phyloP scores from a whole-genome alignment of 2,329 filamentous ascomycete genomes.

The Aspergillus novoparasiticus region DNA sequence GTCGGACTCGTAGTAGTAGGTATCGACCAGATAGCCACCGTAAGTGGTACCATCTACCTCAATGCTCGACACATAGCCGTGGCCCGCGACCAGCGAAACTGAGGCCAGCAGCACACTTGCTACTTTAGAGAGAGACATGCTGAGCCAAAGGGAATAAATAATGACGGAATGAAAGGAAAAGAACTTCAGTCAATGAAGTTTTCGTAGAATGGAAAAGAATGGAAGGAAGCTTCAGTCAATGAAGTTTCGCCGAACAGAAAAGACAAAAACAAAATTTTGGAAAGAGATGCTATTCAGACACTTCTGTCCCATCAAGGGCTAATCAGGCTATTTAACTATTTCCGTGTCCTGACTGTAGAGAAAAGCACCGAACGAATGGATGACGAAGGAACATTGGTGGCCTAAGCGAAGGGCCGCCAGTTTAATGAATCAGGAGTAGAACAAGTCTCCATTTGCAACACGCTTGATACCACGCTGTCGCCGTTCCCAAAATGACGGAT shows the following conservation, averaged over 20 bases:
- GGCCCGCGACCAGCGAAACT: constrained; percentile 5
- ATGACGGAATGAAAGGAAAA: background rate
- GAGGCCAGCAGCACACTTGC: background rate
- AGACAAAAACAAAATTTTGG: background rate
- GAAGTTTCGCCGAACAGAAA: background rate
- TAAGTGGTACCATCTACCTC: constrained; percentile 25
- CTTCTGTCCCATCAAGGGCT: background rate
- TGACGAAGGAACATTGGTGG: background rate
- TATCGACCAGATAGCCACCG: constrained; percentile 30
- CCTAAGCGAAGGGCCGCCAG: background rate
- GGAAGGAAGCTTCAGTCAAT: background rate
- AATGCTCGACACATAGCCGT: constrained; percentile 22
- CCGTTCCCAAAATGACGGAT: background rate
- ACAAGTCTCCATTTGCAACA: background rate
- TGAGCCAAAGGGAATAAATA: background rate
- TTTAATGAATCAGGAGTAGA: background rate
- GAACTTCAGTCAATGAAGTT: background rate
- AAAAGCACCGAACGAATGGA: no score
- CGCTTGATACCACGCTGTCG: background rate
- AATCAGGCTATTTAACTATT: background rate
- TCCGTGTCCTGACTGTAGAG: background rate
- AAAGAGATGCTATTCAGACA: background rate
- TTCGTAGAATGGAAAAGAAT: background rate
- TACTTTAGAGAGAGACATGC: background rate
- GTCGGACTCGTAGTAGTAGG: constrained; percentile 33